Base-by-base conservation (phyloP, 2,329 filamentous ascomycete species). In the Pestalotiopsis sp. region DNA sequence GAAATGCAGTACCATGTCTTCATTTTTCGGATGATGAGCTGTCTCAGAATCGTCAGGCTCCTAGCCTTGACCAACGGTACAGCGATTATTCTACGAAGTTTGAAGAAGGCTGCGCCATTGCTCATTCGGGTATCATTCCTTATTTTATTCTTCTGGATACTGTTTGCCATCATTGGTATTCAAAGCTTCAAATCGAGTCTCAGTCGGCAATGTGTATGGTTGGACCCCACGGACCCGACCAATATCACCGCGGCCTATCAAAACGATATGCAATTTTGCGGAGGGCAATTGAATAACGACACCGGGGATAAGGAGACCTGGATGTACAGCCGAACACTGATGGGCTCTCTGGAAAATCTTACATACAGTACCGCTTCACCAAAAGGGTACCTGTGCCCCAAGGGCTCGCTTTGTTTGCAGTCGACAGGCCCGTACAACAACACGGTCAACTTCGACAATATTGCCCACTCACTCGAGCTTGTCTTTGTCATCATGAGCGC, bases 401-500 rank as follows among this genome's bases (percentile, higher is more conserved):
- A 87, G 66, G 91, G 93, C 6, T 98, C 95, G 1, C 81, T 93
- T 4, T 99, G 96, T 76, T 85, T 98, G 20, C 90, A 97, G 80
- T 89, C 91, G 69, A 76, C 82, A 2, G 97, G 93, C 75, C 96
- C 96, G 0, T 94, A 89, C 79, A 93, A 93, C 74, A 90, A 89
- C 65, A 99, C 96, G 0, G 88, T 98, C 75, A 97, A 92, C 78
- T 99, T 98, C 77, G 96, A 99, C 83, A 95, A 98, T 77, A 97
- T 99, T 56, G 82, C 93, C 38, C 91, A 98, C 72, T 98, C 95
- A 0, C 83, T 98, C 66, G 94, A 99, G 81, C 85, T 98, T 69
- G 95, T 99, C 2, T 99, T 99, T 77, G 94, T 99, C 65, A 92
- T 99, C 77, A 99, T 99, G 93, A 97, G 94, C 75, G 95, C 94